Evolutionary conservation across 768 basidiomycete genomes (phyloP), one percentile per base, ranked within the genome.

Genomic region (Coprinopsis sp.): DNA sequence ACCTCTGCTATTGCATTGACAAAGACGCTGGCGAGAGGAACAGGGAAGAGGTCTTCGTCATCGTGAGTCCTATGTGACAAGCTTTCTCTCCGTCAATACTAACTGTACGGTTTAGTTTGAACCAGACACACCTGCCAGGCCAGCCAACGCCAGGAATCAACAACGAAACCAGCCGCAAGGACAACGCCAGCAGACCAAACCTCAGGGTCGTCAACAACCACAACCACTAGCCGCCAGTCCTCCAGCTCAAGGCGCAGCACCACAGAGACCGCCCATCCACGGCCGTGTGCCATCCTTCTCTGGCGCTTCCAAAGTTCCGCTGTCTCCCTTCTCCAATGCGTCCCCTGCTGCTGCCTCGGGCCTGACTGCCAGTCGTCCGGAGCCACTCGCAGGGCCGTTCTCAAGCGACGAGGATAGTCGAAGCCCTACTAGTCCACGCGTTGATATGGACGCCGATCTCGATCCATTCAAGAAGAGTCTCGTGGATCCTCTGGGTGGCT

Each of bases 1-100:
- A 71, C 49, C 59, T 76, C 11, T 76, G 73, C 46, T 76, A 76
- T 45, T 76, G 73, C 52, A 73, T 76, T 27, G 74, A 74, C 53
- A 74, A 73, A 51, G 71, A 70, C 34, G 54, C 61, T 14, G 72
- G 72, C 8, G 64, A 67, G 33, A 59, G 63, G 38, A 62, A 62
- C 44, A 59, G 68, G 31, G 69, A 70, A 47, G 72, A 74, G 47
- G 71, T 76, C 10, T 70, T 71, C 41, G 55, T 63, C 27, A 63
- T 66, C 25, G 62, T 73, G 54, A 40, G 72, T 62, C 28, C 38
- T 41, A 16, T 42, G 28, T 11, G 30, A 4, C 12, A 31, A 31
- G 31, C 18, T n/a, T 13, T 33, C n/a, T 10, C 8, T 21, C 24
- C 21, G 13, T 11, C 25, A 3, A 21, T 23, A n/a, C 34, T 38